A percentile compares a stretch with the other conserved stretches of the same genome.
Conservation (phyloP, 306 rosid species). For the Cucurbita argyrosperma region DNA sequence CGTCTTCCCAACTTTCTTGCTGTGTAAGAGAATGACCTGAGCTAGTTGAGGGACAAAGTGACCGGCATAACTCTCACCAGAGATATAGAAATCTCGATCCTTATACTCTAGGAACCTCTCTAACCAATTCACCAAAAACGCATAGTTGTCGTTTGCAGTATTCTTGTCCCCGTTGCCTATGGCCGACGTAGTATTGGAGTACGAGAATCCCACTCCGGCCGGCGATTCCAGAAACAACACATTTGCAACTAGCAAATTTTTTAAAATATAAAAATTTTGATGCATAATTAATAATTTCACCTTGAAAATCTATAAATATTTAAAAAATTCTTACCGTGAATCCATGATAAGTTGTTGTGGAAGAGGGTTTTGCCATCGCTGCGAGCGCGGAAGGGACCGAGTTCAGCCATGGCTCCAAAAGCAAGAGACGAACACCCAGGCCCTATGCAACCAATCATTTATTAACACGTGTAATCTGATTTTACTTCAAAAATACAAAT, state of each 20-base stretch:
- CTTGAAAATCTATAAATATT: too few species aligned
- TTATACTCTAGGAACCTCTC: constrained; percentile 81
- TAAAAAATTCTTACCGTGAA: constrained; percentile 26
- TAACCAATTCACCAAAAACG: constrained; percentile 69
- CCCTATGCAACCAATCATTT: constrained; percentile 28
- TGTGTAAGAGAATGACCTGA: constrained; percentile 53
- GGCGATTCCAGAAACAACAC: constrained; percentile 81
- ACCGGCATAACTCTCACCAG: constrained; percentile 94
- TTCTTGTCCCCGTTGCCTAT: constrained; percentile 34
- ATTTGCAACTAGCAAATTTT: constrained; percentile 43
- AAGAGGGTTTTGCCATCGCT: constrained; percentile 84
- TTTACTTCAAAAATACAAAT: background rate
- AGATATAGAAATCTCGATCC: constrained; percentile 44
- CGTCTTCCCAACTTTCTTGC: constrained; percentile 26
- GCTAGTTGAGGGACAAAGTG: constrained; percentile 93
- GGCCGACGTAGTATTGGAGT: constrained; percentile 64
- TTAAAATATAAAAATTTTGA: too few species aligned
- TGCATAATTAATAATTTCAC: too few species aligned
- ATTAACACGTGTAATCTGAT: background rate
- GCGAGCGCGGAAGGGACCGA: constrained; percentile 75
- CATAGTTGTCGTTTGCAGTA: constrained; percentile 55
- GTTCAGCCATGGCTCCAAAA: constrained; percentile 94
- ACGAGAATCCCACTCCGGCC: constrained; percentile 85
- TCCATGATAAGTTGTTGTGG: constrained; percentile 55
- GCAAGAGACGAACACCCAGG: constrained; percentile 94